phyloP scores from a whole-genome alignment of 768 basidiomycete genomes.

The Asterophora parasitica region DNA sequence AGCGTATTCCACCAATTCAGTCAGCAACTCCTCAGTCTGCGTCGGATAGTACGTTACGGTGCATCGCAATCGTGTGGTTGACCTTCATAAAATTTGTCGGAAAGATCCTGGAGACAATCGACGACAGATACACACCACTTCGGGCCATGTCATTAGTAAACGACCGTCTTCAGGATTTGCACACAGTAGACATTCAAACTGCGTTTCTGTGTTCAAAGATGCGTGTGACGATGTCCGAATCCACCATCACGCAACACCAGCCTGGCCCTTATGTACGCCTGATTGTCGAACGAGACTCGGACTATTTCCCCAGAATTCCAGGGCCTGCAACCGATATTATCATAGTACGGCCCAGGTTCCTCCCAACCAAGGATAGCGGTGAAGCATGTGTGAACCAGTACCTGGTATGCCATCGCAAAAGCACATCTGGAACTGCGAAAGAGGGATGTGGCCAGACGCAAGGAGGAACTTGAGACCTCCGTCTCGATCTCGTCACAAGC shows the following conservation, averaged over 20 bases:
- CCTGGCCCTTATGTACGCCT: not conserved
- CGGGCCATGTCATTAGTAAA: slow-evolving; percentile 14
- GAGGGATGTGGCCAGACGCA: slow-evolving; percentile 8
- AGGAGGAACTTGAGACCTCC: not conserved
- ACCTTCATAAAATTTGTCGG: not conserved
- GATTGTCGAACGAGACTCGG: slow-evolving; percentile 4
- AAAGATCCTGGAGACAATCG: not conserved
- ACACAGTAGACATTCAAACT: slow-evolving; percentile 12
- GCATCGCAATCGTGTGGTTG: not conserved
- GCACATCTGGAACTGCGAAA: slow-evolving; percentile 5
- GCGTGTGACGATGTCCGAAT: not conserved
- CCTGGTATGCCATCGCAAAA: slow-evolving; percentile 1
- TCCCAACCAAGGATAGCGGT: not conserved
- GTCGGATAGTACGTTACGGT: too few relatives aligned
- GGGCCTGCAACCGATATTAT: slow-evolving; percentile 1
- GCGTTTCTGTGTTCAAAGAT: not conserved
- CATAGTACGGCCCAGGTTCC: not conserved
- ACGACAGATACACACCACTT: not conserved
- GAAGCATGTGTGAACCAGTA: slow-evolving; percentile 12
- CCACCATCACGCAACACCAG: slow-evolving; percentile 6
- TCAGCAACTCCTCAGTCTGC: not conserved
- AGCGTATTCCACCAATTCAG: slow-evolving; percentile 2
- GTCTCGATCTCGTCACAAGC: not conserved
- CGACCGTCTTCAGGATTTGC: slow-evolving; percentile 8
- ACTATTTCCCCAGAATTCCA: slow-evolving; percentile 7